Evolutionary conservation across 345 rosid genomes (phyloP).

Genomic region (Anacardium occidentale): DNA sequence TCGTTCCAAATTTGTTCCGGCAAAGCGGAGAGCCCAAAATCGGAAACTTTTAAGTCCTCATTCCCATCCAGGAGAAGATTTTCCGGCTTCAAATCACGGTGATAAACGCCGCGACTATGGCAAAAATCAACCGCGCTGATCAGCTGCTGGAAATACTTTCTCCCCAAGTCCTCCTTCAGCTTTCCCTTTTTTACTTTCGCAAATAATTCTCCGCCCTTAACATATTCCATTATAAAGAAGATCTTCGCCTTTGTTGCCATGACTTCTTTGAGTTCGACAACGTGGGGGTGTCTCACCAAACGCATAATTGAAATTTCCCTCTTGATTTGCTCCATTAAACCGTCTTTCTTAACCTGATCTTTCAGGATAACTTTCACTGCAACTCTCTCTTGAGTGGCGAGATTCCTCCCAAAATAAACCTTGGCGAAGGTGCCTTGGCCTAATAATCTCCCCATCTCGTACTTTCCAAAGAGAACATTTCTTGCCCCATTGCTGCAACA

Average conservation of each 20-base stretch:
- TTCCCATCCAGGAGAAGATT: slow-evolving; percentile 52
- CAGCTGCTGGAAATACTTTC: slow-evolving; percentile 48
- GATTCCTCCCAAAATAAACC: slow-evolving; percentile 40
- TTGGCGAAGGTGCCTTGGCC: slow-evolving; percentile 61
- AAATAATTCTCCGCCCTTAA: slow-evolving; percentile 46
- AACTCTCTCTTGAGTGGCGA: slow-evolving; percentile 34
- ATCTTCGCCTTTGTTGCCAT: slow-evolving; percentile 49
- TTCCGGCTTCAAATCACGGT: slow-evolving; percentile 56
- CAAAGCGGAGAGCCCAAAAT: slow-evolving; percentile 52
- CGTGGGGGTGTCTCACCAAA: slow-evolving; percentile 47
- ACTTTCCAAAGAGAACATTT: slow-evolving; percentile 36
- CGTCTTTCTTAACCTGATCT: slow-evolving; percentile 31
- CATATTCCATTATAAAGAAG: slow-evolving; percentile 49
- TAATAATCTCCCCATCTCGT: slow-evolving; percentile 42
- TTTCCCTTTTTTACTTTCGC: slow-evolving; percentile 39
- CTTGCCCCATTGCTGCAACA: slow-evolving; percentile 1
- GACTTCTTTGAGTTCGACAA: slow-evolving; percentile 49
- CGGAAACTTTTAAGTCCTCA: slow-evolving; percentile 46
- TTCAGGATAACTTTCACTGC: slow-evolving; percentile 50
- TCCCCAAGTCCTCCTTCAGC: slow-evolving; percentile 36
- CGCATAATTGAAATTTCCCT: slow-evolving; percentile 59
- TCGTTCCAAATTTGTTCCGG: slow-evolving; percentile 32
- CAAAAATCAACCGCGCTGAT: slow-evolving; percentile 49
- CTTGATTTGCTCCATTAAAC: slow-evolving; percentile 41
- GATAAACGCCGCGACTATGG: slow-evolving; percentile 53